These are phyloP conservation scores for Halenospora varia DNA, from an alignment of 495 filamentous ascomycete genomes.

Conservation along the genomic window DNA sequence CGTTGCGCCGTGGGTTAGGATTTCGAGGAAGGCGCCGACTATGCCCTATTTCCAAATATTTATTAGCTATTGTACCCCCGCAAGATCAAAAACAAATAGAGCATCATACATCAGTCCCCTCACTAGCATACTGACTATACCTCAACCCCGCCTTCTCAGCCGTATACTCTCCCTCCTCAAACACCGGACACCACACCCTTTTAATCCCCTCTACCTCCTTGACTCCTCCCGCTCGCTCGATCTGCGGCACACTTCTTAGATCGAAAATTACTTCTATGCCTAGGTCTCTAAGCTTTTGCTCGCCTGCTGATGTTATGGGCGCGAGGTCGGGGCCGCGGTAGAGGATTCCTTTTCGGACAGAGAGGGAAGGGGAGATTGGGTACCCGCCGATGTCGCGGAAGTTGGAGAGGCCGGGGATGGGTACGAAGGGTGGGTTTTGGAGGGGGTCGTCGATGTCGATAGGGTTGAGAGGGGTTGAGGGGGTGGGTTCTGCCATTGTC, in stretches of 20 bases:
- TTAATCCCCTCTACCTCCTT: slow-evolving; percentile 31
- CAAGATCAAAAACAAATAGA: background rate
- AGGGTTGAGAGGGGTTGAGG: background rate
- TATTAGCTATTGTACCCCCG: background rate
- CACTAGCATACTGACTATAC: slow-evolving; percentile 24
- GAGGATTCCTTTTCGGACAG: slow-evolving; percentile 26
- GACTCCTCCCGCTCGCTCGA: slow-evolving; percentile 26
- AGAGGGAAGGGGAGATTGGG: slow-evolving; percentile 10
- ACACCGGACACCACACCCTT: slow-evolving; percentile 35
- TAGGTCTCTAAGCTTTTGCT: slow-evolving; percentile 23
- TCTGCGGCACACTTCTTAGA: slow-evolving; percentile 35
- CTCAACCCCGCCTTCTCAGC: slow-evolving; percentile 27
- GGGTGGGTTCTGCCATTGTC: background rate
- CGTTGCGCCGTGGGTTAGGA: slow-evolving; percentile 19
- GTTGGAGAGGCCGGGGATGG: slow-evolving; percentile 32
- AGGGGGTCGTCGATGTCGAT: background rate
- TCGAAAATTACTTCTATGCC: slow-evolving; percentile 41
- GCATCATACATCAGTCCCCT: slow-evolving; percentile 22
- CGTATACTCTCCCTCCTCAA: slow-evolving; percentile 30
- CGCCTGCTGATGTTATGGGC: slow-evolving; percentile 30
- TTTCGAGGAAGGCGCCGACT: slow-evolving; percentile 18
- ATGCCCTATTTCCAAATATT: slow-evolving; percentile 14
- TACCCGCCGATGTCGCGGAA: slow-evolving; percentile 33
- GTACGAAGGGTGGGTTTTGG: slow-evolving; percentile 29
- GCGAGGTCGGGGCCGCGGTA: slow-evolving; percentile 33